Evolutionary conservation across 1,284 basidiomycete species (phyloP), one percentile per base, ranked within the genome.

Genomic region (Leucoagaricus sp.): DNA sequence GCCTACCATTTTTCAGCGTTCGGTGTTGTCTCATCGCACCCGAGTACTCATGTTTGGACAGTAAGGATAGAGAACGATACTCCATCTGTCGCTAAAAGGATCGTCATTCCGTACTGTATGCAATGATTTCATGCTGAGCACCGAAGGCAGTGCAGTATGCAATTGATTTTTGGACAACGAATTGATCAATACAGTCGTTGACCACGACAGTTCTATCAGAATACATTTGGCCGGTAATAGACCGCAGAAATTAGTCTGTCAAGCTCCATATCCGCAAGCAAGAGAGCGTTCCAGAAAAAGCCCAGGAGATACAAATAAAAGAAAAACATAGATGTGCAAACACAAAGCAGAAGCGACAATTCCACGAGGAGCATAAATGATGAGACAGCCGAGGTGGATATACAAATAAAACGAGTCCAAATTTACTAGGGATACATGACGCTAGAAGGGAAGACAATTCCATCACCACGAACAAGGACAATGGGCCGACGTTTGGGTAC

Each of bases 401-500:
- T 40, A 57, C 49, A 40, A 36, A 46, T 23, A 13, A 23, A 13
- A 56, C 23, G 25, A n/a, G 41, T 45, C 33, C 42, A 19, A 19
- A 40, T 34, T 42, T 12, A 51, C 67, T 73, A 91, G 41, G 92
- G 91, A 80, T 94, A 95, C 77, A 86, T 82, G 49, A 87, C 80
- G 65, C 78, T 85, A n/a, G 93, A 95, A 3, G 96, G 95, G 77
- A 96, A 91, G 60, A 97, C 88, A 61, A 96, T 84, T 26, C 95
- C 96, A 67, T 97, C 95, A 7, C 86, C 83, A 57, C 94, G 84
- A 58, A 96, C 88, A 61, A 97, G 82, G 63, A 94, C 82, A 60
- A 97, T 86, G 4, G 93, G 91, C 46, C 89, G 79, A 52, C 86
- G 83, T 72, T 88, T 90, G 4, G 55, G 49, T 25, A 47, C 33